phyloP scores from a whole-genome alignment of 345 rosid genomes.

The Carallia pectinifolia region DNA sequence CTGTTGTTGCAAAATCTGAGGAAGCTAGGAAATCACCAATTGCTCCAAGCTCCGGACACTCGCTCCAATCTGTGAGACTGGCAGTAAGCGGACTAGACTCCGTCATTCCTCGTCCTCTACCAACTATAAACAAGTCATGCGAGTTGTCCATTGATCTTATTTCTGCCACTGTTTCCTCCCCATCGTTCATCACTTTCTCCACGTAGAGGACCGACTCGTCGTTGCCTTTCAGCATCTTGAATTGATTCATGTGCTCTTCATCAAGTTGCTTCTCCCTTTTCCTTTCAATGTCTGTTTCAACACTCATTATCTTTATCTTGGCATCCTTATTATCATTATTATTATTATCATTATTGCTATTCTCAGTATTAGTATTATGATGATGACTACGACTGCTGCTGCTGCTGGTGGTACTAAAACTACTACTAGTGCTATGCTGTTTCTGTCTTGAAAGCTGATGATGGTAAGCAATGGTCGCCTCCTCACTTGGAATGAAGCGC shows the following conservation, averaged over 20 bases:
- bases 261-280: constrained; percentile 55
- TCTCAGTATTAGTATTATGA: too few species aligned
- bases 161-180: constrained; percentile 79
- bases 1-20: constrained; percentile 76
- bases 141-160: constrained; percentile 61
- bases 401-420: too few species aligned
- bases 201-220: constrained; percentile 45
- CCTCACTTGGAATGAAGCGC: constrained; percentile 52
- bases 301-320: constrained; percentile 5
- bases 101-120: constrained; percentile 79
- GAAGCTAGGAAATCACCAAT: constrained; percentile 94
- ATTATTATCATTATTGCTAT: neutral
- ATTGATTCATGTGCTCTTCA: constrained; percentile 50
- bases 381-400: too few species aligned
- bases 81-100: constrained; percentile 61
- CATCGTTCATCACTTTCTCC: constrained; percentile 64
- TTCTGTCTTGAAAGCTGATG: too few species aligned
- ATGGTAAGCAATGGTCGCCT: constrained; percentile 13
- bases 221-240: constrained; percentile 40
- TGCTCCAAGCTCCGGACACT: constrained; percentile 94
- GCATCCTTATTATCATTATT: constrained; percentile 5
- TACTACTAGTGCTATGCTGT: too few species aligned
- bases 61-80: constrained; percentile 97
- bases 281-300: constrained; percentile 28
- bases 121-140: constrained; percentile 81